phyloP scores from a whole-genome alignment of 176 grass and related monocot genomes.

The Tillandsia leiboldiana region DNA sequence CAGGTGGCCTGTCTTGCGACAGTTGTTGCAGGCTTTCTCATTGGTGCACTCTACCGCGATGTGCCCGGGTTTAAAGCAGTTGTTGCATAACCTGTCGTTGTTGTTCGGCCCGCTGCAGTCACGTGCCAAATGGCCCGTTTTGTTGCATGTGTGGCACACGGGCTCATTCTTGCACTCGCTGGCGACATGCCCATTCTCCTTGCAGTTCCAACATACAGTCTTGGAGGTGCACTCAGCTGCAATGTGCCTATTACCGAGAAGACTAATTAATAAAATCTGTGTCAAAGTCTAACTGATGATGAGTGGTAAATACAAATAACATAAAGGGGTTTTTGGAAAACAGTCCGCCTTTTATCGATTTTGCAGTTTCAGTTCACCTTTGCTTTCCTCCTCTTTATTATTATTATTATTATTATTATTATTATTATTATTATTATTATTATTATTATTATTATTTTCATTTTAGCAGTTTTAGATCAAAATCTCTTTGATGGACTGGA shows the following conservation, averaged over 20 bases:
- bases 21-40: slow-evolving; percentile 87
- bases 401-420: too few relatives aligned
- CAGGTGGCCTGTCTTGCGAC: slow-evolving; percentile 68
- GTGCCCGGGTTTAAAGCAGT: slow-evolving; percentile 73
- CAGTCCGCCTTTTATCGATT: not conserved
- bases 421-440: too few relatives aligned
- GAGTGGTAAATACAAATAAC: not conserved
- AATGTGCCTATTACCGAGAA: slow-evolving; percentile 42
- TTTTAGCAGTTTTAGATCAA: too few relatives aligned
- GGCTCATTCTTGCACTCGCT: slow-evolving; percentile 73
- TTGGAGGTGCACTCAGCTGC: slow-evolving; percentile 60
- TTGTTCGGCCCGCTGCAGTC: slow-evolving; percentile 43
- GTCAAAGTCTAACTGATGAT: not conserved
- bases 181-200: slow-evolving; percentile 67
- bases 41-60: slow-evolving; percentile 73
- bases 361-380: too few relatives aligned
- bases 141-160: slow-evolving; percentile 71
- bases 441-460: too few relatives aligned
- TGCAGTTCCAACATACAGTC: slow-evolving; percentile 94
- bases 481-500: too few relatives aligned
- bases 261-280: not conserved
- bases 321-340: slow-evolving; percentile 3
- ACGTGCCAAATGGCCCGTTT: slow-evolving; percentile 70
- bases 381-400: too few relatives aligned
- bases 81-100: slow-evolving; percentile 66